These are phyloP conservation scores for Gracilaria vermiculophylla DNA, from an alignment of 23 red algal genomes.

Conservation along the genomic window DNA sequence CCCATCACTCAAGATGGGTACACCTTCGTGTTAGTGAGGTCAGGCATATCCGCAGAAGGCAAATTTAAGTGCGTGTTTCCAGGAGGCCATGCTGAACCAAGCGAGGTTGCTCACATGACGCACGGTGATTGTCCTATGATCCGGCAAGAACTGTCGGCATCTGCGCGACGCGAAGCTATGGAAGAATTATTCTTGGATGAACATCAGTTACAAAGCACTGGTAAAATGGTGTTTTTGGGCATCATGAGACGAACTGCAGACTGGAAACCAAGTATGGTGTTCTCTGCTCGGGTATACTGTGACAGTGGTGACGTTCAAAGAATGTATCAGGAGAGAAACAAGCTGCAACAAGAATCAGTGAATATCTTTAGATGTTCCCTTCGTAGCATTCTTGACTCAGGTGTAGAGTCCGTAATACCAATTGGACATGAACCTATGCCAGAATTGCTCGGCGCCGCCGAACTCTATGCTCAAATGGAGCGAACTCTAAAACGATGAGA, in stretches of 20 bases:
- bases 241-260: conserved; percentile 45
- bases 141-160: background rate
- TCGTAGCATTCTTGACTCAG: background rate
- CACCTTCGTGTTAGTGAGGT: conserved; percentile 19
- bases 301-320: background rate
- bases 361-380: background rate
- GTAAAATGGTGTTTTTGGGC: conserved; percentile 34
- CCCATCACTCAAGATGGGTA: conserved; percentile 16
- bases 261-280: conserved; percentile 38
- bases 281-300: conserved; percentile 6
- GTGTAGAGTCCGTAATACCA: background rate
- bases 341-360: conserved; percentile 28
- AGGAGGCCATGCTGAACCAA: conserved; percentile 58
- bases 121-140: background rate
- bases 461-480: background rate
- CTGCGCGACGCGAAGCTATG: conserved; percentile 30
- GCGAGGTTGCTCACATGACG: conserved; percentile 1
- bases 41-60: conserved; percentile 17
- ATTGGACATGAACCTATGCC: conserved; percentile 20
- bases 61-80: conserved; percentile 38
- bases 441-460: conserved; percentile 43
- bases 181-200: conserved; percentile 62
- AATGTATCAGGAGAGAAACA: conserved; percentile 38
- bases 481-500: background rate
- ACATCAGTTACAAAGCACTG: background rate